Evolutionary conservation across 495 filamentous ascomycete genomes (phyloP), one percentile per base, ranked within the genome.

Genomic region (Hyaloscypha finlandica): DNA sequence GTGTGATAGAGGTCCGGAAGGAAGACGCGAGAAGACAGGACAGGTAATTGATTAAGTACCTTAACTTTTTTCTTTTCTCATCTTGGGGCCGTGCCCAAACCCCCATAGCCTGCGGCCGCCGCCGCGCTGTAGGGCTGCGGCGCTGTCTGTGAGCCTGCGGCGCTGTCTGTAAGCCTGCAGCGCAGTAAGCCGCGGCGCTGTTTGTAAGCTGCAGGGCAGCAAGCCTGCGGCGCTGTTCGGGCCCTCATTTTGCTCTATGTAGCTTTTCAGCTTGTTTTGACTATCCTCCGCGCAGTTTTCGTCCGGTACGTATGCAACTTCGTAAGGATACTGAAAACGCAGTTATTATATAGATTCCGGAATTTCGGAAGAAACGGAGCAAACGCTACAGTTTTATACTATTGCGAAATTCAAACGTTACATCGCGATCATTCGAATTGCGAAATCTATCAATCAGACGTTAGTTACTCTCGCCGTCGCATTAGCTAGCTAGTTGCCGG

Each of bases 331-430:
- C 42, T 48, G 42, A 48, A 48, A 48, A 48, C 42, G 42, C 42
- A 48, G n/a, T 48, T 48, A 48, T 48, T 48, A 48, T 48, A 48
- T 48, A 2, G 42, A 48, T 48, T 48, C 42, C 42, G 42, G 42
- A 48, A 48, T 48, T 48, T 48, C 42, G n/a, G 42, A 48, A 48
- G 42, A 48, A 48, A 48, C 42, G 42, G 42, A 48, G 42, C 42
- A 48, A 48, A 48, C 42, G 42, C 42, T 11, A 48, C 42, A 48
- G 42, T 48, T 48, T 48, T 48, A n/a, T n/a, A 48, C 42, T 48
- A 48, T 48, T 48, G 42, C 42, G 42, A 48, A 48, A 48, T 48
- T 48, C 42, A 48, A 48, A 48, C 42, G 42, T 12, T 48, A 48
- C 42, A 48, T 48, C 42, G 42, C 42, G 42, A 48, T 48, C n/a